Base-by-base conservation (phyloP, 805 yeast genomes). In the Metschnikowia rubicola region DNA sequence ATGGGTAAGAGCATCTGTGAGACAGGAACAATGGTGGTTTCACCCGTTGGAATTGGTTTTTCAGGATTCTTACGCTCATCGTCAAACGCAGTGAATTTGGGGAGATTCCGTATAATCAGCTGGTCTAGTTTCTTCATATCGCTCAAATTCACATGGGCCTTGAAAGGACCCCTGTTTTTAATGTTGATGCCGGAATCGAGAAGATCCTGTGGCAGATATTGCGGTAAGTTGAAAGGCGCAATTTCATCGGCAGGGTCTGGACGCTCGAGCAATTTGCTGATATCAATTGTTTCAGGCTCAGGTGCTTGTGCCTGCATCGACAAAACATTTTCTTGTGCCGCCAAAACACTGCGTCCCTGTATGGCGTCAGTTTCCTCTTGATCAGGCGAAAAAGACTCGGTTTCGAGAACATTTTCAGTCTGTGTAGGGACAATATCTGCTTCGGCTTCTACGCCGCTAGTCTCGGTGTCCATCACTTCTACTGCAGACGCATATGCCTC, bases 1-100 rank as follows among this genome's bases (percentile, higher is more conserved):
- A 71, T 62, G 8, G 89, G 86, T 35, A 81, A 75, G 42, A 85
- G 64, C 44, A 88, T 68, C 44, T 86, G 80, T 0, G 92, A 84
- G 6, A 85, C 78, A 2, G 89, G 83, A 3, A 79, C 77, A 41
- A 70, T 60, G 2, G 71, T 61, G 3, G 59, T 47, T 29, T 66
- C 65, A 4, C 58, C 65, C 1, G 73, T 43, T 3, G 49, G 38
- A 7, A 45, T 28, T 17, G 44, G 43, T 11, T 44, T 44, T 5
- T 13, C 19, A 6, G 37, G 30, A 37, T 39, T 51, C 3, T 45
- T 12, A 3, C 37, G 8, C 44, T 62, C 66, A 10, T 70, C 74
- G 37, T 65, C 74, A 54, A 80, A 78, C 0, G 82, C 78, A 2
- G 72, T 62, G 59, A 71, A 78, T 15, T 69, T 63, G 1, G 82